Evolutionary conservation across 345 rosid species (phyloP).

Genomic region (Eucalyptus dawsonii): DNA sequence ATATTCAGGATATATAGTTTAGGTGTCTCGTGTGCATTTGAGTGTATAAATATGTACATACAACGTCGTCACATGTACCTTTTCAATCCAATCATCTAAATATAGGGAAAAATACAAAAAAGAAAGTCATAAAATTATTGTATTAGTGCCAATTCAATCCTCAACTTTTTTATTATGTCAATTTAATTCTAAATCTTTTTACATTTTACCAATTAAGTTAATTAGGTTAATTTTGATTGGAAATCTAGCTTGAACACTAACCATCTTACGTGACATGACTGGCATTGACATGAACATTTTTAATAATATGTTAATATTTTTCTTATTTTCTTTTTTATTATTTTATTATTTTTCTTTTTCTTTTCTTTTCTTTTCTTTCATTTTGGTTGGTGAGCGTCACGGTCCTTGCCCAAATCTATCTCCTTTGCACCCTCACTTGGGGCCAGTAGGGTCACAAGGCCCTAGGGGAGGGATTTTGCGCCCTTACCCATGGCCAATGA

Average conservation of each 20-base stretch:
- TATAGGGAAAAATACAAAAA: too few species aligned
- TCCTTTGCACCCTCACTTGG: neutral
- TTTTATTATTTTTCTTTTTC: too few species aligned
- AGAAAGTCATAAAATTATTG: too few species aligned
- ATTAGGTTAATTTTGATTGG: too few species aligned
- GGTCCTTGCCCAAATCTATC: neutral
- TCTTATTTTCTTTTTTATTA: accelerated
- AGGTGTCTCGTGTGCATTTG: neutral
- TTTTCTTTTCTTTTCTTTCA: neutral
- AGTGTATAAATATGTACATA: neutral
- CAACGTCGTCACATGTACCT: neutral
- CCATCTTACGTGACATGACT: accelerated
- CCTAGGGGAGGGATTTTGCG: neutral
- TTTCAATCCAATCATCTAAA: neutral
- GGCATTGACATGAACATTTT: accelerated
- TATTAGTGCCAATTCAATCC: accelerated
- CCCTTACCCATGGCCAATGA: accelerated
- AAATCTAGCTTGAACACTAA: accelerated
- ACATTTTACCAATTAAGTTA: too few species aligned
- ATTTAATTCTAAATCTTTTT: too few species aligned
- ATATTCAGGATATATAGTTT: neutral
- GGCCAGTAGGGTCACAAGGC: neutral
- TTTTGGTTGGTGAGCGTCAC: accelerated
- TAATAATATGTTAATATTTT: too few species aligned
- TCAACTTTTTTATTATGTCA: accelerated